Evolutionary conservation across 306 rosid species (phyloP), one percentile per base, ranked within the genome.

Genomic region (Cicer bijugum): DNA sequence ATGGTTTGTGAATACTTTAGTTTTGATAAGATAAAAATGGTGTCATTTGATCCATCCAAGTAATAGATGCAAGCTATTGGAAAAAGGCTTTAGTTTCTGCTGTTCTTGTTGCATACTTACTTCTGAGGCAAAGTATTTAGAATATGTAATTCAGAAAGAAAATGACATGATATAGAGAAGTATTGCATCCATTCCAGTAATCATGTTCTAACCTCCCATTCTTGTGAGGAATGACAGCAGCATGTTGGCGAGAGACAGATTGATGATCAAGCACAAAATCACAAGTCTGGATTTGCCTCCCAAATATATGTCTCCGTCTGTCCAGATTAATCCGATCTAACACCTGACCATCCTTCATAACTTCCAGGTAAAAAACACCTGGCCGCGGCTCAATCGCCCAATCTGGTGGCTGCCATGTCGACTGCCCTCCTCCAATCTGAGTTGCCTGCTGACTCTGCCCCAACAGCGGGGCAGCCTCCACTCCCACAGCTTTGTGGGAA

Each of bases 191-290:
- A 79, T 63, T 40, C 35, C 14, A 44, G 20, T 42, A 66, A 80
- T 51, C 66, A 69, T 15, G 59, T 66, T 51, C 88, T 71, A 72
- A 94, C 99, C 99, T 91, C 74, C 99, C 99, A 56, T 89, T 94
- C 77, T 88, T 89, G 90, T 91, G 99, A 77, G 99, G 97, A 85
- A 94, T 71, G 17, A 94, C 96, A 4, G 84, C 99, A 74, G 99
- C 99, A 81, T 91, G 99, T 71, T 94, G 99, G 69, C 99, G 97
- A 7, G 99, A 94, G 72, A 94, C 99, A 8, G 99, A 94, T 65
- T 86, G 96, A 74, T 94, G 99, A 83, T 91, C 99, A 40, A 94
- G 99, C 74, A 94, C 99, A 76, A 74, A 87, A 82, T 94, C 96
- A 47, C 97, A 91, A 11, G 96, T 84, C 19, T 81, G 93, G 70